Percentiles rank a stretch among this genome's conserved stretches.
phyloP scores from a whole-genome alignment of 2,329 filamentous ascomycete species.

The Ophiostoma montium region DNA sequence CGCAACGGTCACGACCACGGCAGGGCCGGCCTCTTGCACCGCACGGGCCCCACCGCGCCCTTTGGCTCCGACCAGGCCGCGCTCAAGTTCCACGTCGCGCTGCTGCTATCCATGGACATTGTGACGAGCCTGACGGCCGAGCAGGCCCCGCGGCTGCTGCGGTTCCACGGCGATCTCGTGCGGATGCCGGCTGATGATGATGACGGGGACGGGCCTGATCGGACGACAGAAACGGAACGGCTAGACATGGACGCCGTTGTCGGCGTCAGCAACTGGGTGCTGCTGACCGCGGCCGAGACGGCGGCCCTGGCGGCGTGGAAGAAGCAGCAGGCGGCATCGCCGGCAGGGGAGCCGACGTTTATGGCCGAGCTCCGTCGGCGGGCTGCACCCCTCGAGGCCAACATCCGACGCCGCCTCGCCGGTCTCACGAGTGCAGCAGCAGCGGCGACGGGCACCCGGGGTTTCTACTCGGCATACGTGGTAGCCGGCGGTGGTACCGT shows the following conservation, averaged over 20 bases:
- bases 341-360: slow-evolving; percentile 22
- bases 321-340: slow-evolving; percentile 17
- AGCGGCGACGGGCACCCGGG: neutral
- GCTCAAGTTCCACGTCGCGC: slow-evolving; percentile 21
- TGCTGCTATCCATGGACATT: slow-evolving; percentile 24
- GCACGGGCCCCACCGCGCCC: too few species aligned
- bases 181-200: too few species aligned
- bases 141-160: slow-evolving; percentile 20
- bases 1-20: too few species aligned
- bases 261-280: slow-evolving; percentile 42
- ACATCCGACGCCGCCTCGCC: slow-evolving; percentile 17
- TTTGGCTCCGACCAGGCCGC: slow-evolving; percentile 22
- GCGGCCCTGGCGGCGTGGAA: slow-evolving; percentile 42
- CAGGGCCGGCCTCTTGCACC: too few species aligned
- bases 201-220: neutral
- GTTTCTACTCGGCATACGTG: slow-evolving; percentile 7
- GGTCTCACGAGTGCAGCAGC: slow-evolving; percentile 15
- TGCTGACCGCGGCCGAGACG: slow-evolving; percentile 40
- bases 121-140: slow-evolving; percentile 21
- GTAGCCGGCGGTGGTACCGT: too few species aligned
- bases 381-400: slow-evolving; percentile 25
- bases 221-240: too few species aligned
- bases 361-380: slow-evolving; percentile 30
- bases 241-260: slow-evolving; percentile 34
- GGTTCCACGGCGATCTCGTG: slow-evolving; percentile 19